Percentiles rank a stretch among this genome's conserved stretches.
These are phyloP conservation scores for Aspergillus sp. DNA, from an alignment of 2,329 filamentous ascomycete genomes.

Conservation along the genomic window DNA sequence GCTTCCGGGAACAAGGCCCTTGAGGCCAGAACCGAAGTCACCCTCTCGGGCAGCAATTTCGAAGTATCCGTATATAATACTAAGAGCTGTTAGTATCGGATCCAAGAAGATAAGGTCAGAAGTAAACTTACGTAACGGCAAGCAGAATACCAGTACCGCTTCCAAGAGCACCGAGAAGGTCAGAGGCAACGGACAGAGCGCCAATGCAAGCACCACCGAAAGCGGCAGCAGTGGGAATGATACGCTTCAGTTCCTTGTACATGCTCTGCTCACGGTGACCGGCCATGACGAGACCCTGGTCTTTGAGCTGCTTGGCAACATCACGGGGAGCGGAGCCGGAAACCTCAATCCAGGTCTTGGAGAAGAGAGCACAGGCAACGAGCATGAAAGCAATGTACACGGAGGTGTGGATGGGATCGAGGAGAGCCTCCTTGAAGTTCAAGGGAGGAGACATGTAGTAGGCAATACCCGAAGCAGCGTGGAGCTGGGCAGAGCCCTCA, in stretches of 20 bases:
- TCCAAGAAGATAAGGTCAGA: not conserved
- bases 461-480: constrained; percentile 84
- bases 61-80: constrained; percentile 99
- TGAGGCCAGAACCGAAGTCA: constrained; percentile 69
- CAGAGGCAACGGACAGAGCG: constrained; percentile 88
- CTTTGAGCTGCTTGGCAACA: constrained; percentile 99
- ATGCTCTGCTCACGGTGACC: constrained; percentile 99
- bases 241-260: constrained; percentile 99
- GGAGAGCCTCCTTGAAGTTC: constrained; percentile 93
- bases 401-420: constrained; percentile 93
- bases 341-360: constrained; percentile 99
- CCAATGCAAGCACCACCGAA: constrained; percentile 99
- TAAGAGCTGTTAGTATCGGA: constrained; percentile 37
- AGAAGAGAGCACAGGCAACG: constrained; percentile 94
- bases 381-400: constrained; percentile 98
- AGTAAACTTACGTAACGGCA: constrained; percentile 81
- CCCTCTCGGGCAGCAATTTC: constrained; percentile 99
- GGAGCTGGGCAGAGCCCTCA: constrained; percentile 88
- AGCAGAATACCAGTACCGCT: constrained; percentile 96
- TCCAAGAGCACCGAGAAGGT: constrained; percentile 90
- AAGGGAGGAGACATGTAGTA: constrained; percentile 99
- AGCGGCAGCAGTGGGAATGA: constrained; percentile 95
- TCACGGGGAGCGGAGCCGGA: constrained; percentile 96
- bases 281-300: constrained; percentile 98
- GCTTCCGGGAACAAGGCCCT: constrained; percentile 54